These are phyloP conservation scores for Wickerhamomyces rabaulensis DNA, from an alignment of 805 yeast genomes.

Conservation along the genomic window DNA sequence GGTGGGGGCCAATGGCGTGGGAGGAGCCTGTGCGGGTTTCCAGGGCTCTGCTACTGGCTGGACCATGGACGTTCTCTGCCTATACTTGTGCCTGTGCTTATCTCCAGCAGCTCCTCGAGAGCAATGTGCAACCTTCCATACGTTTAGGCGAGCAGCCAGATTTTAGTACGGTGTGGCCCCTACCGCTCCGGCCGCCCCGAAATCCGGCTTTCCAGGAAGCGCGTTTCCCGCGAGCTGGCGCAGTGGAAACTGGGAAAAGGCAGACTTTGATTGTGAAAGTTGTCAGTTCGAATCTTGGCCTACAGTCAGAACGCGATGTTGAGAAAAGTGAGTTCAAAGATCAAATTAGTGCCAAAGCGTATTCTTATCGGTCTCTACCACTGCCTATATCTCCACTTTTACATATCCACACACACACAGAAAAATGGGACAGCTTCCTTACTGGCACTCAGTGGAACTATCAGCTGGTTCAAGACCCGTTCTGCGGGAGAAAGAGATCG, in stretches of 20 bases:
- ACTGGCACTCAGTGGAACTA: conserved; percentile 33
- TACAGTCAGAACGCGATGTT: not conserved
- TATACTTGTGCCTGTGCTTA: too few relatives aligned
- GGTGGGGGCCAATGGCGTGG: not conserved
- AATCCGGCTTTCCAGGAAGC: not conserved
- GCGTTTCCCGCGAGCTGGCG: not conserved
- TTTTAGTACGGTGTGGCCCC: not conserved
- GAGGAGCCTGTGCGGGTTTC: not conserved
- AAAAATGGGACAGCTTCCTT: conserved; percentile 9
- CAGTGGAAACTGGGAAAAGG: not conserved
- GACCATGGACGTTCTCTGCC: too few relatives aligned
- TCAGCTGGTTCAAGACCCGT: conserved; percentile 35
- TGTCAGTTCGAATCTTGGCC: not conserved
- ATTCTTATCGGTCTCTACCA: not conserved
- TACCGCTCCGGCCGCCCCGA: not conserved
- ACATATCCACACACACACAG: not conserved
- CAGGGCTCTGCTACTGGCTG: not conserved
- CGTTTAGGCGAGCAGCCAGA: too few relatives aligned
- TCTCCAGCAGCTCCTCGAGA: too few relatives aligned
- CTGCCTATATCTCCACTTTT: not conserved
- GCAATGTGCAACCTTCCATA: too few relatives aligned
- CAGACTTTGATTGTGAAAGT: not conserved
- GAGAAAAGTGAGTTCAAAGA: too few relatives aligned
- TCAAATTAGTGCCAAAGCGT: not conserved
- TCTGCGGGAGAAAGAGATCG: conserved; percentile 41